Evolutionary conservation across 106 monocot genomes (phyloP).

Genomic region (Hemerocallis citrina): DNA sequence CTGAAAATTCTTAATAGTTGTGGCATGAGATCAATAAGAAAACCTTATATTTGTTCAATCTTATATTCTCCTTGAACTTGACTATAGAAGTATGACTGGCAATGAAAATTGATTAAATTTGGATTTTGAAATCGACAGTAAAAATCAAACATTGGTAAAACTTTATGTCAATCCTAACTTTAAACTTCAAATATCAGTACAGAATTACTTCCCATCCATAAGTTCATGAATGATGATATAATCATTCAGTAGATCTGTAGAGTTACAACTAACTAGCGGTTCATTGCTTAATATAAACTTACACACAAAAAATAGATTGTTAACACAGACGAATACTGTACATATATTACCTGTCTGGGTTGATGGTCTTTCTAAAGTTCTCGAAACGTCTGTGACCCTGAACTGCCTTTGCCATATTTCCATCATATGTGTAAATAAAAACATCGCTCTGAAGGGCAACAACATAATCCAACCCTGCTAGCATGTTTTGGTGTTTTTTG

Average conservation of each 20-base stretch:
- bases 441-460: slow-evolving; percentile 84
- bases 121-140: neutral
- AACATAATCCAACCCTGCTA: slow-evolving; percentile 82
- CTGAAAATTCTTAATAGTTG: neutral
- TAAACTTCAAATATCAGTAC: neutral
- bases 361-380: slow-evolving; percentile 79
- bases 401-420: slow-evolving; percentile 98
- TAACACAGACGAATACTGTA: neutral
- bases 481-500: slow-evolving; percentile 76
- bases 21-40: neutral
- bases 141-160: too few relatives aligned
- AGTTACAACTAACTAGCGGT: neutral
- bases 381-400: slow-evolving; percentile 85
- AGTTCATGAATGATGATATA: neutral
- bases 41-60: too few relatives aligned
- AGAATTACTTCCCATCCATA: neutral
- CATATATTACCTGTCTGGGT: slow-evolving; percentile 64
- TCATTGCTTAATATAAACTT: neutral
- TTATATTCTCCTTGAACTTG: too few relatives aligned
- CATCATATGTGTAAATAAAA: slow-evolving; percentile 86
- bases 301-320: neutral
- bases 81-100: too few relatives aligned
- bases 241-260: neutral
- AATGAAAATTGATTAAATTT: too few relatives aligned
- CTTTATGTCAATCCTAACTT: too few relatives aligned